Conservation (phyloP, 1,139 yeast species). For the Yarrowia galli region DNA sequence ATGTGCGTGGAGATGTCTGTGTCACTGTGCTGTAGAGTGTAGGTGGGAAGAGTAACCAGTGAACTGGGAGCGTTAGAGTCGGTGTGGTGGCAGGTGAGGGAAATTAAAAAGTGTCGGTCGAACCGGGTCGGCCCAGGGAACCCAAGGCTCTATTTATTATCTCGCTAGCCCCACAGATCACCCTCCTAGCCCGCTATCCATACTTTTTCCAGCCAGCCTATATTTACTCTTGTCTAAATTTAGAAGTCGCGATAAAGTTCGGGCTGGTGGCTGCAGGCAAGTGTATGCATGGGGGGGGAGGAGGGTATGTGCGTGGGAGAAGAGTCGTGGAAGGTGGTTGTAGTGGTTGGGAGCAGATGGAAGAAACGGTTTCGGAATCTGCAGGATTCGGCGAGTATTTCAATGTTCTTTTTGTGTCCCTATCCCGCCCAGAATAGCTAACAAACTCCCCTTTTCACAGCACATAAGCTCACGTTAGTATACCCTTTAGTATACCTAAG, state of each 20-base stretch:
- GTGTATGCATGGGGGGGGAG: background rate
- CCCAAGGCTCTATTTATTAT: background rate
- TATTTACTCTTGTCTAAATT: conserved; percentile 32
- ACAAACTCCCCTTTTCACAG: background rate
- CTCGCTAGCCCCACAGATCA: background rate
- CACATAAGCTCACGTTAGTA: background rate
- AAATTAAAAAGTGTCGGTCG: background rate
- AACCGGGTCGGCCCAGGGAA: background rate
- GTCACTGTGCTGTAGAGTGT: background rate
- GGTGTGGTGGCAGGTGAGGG: background rate
- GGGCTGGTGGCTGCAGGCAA: conserved; percentile 21
- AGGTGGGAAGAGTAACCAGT: too few species aligned
- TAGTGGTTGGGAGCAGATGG: background rate
- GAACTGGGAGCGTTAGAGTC: background rate
- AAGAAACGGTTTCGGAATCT: background rate
- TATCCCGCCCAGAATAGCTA: background rate
- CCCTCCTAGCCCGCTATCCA: background rate
- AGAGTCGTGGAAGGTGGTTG: background rate
- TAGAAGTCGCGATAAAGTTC: conserved; percentile 22
- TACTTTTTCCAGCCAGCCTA: conserved; percentile 35
- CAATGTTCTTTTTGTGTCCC: background rate
- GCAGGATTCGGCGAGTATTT: background rate
- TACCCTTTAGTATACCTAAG: conserved; percentile 1
- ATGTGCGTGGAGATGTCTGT: conserved; percentile 10
- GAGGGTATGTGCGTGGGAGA: too few species aligned